Evolutionary conservation across 208 protist genomes (phyloP).

Genomic region (Leptomonas seymouri): DNA sequence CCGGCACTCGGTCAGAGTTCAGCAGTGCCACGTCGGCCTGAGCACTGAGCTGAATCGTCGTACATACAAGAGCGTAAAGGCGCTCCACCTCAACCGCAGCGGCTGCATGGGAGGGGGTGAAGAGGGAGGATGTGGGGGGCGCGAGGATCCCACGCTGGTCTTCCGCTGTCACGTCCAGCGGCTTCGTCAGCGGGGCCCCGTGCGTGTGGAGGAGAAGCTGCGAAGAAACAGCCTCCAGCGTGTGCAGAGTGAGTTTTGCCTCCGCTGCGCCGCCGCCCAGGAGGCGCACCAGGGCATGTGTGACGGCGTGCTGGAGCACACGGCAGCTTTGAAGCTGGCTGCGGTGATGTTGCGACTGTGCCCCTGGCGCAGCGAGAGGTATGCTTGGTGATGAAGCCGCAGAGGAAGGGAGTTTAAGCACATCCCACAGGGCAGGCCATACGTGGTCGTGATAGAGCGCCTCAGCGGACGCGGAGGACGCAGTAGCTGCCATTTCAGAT

Average conservation of each 20-base stretch:
- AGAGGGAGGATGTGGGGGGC: neutral
- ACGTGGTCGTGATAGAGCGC: constrained; percentile 20
- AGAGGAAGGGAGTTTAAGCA: constrained; percentile 12
- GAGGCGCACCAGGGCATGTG: constrained; percentile 24
- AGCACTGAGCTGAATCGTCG: constrained; percentile 21
- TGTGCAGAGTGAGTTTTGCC: neutral
- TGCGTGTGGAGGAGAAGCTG: constrained; percentile 26
- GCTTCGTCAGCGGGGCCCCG: neutral
- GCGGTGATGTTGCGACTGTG: neutral
- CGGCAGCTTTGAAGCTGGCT: constrained; percentile 4
- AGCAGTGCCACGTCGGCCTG: constrained; percentile 2
- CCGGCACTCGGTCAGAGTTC: neutral
- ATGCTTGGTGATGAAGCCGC: no score
- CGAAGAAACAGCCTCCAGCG: constrained; percentile 14
- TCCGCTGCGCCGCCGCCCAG: neutral
- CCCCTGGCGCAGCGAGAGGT: neutral
- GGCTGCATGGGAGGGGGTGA: constrained; percentile 1
- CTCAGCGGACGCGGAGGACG: constrained; percentile 6
- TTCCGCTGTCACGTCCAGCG: neutral
- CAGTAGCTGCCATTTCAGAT: constrained; percentile 1
- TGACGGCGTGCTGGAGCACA: constrained; percentile 17
- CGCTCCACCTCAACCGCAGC: constrained; percentile 33
- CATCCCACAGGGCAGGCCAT: constrained; percentile 30
- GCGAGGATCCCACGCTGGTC: constrained; percentile 13
- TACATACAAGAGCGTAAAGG: constrained; percentile 26